These are phyloP conservation scores for Aciculosporium take DNA, from an alignment of 2,329 filamentous ascomycete genomes.

Conservation along the genomic window DNA sequence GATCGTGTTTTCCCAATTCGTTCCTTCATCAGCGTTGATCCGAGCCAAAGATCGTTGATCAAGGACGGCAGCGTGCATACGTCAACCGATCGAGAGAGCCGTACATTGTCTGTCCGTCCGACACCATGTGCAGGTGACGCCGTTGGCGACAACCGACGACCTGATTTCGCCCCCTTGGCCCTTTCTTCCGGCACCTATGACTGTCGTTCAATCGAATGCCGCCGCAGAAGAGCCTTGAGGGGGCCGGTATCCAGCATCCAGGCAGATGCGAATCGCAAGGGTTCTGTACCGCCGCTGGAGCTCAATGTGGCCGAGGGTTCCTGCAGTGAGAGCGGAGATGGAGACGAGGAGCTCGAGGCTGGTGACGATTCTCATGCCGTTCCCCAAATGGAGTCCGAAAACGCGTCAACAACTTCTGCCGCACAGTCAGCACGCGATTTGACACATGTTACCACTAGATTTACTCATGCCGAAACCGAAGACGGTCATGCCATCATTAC, in stretches of 20 bases:
- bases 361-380: neutral
- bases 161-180: constrained; percentile 14
- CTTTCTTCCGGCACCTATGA: constrained; percentile 6
- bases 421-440: constrained; percentile 20
- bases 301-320: constrained; percentile 19
- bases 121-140: constrained; percentile 17
- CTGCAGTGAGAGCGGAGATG: constrained; percentile 20
- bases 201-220: constrained; percentile 5
- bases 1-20: constrained; percentile 70
- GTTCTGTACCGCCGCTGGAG: constrained; percentile 20
- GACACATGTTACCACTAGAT: constrained; percentile 52
- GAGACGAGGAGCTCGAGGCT: constrained; percentile 8
- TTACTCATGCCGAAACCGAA: constrained; percentile 62
- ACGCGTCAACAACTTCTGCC: constrained; percentile 10
- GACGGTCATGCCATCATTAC: constrained; percentile 74
- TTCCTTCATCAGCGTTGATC: constrained; percentile 61
- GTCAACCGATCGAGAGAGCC: constrained; percentile 18
- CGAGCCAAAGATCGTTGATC: constrained; percentile 25
- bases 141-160: constrained; percentile 13
- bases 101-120: constrained; percentile 17
- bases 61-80: constrained; percentile 26
- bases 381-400: constrained; percentile 4
- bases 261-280: constrained; percentile 27
- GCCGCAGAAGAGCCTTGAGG: constrained; percentile 21
- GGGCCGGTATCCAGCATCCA: constrained; percentile 31